Evolutionary conservation across 139 green algal genomes (phyloP).

Genomic region (Chlorella sorokiniana): DNA sequence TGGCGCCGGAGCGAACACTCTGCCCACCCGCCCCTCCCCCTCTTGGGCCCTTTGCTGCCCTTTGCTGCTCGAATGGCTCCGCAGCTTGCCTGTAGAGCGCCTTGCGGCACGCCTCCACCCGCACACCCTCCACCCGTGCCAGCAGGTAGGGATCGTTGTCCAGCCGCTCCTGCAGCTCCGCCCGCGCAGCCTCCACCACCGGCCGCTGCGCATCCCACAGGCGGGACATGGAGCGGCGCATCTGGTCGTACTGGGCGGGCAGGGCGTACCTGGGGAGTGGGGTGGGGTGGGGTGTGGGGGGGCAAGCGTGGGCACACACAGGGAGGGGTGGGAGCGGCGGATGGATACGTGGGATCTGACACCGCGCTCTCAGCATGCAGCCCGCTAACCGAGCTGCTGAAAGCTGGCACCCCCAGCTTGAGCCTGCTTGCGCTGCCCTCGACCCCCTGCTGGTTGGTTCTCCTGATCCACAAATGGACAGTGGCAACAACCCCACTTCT

Average conservation of each 20-base stretch:
- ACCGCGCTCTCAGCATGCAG: not conserved
- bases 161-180: slow-evolving; percentile 47
- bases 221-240: slow-evolving; percentile 14
- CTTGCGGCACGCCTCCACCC: slow-evolving; percentile 61
- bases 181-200: slow-evolving; percentile 56
- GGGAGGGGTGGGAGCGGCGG: not conserved
- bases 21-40: no score
- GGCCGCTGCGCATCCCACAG: slow-evolving; percentile 43
- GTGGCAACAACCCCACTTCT: no score
- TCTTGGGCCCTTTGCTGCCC: no score
- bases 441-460: not conserved
- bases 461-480: no score
- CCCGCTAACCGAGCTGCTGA: not conserved
- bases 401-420: not conserved
- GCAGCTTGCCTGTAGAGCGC: slow-evolving; percentile 67
- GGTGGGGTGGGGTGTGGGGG: not conserved
- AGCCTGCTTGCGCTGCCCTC: not conserved
- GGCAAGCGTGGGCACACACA: slow-evolving; percentile 1
- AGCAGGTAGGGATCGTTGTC: slow-evolving; percentile 65
- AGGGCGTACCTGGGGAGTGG: slow-evolving; percentile 33
- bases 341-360: not conserved
- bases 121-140: slow-evolving; percentile 30
- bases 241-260: slow-evolving; percentile 39
- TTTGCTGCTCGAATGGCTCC: not conserved
- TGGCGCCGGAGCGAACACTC: not conserved